Conservation (phyloP, 2,329 filamentous ascomycete species). For the Aspergillus sp. region DNA sequence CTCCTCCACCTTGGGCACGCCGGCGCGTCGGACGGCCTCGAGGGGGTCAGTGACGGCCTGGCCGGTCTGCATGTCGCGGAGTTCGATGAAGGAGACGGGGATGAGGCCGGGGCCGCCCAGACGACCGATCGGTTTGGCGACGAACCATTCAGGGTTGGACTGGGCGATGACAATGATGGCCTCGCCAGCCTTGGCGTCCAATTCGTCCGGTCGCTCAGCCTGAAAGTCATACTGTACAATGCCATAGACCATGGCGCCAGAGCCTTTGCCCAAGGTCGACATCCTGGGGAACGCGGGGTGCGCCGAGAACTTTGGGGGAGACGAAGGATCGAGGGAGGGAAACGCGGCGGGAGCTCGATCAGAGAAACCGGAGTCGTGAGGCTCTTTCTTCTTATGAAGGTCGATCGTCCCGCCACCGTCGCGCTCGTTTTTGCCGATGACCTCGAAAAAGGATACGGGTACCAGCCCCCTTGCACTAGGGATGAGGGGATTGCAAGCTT, state of each 20-base stretch:
- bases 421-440: constrained; percentile 85
- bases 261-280: constrained; percentile 51
- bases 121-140: constrained; percentile 96
- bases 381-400: constrained; percentile 54
- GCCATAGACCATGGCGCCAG: constrained; percentile 89
- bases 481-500: constrained; percentile 91
- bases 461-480: constrained; percentile 84
- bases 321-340: constrained; percentile 27
- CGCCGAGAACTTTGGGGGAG: constrained; percentile 16
- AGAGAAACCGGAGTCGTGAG: constrained; percentile 90
- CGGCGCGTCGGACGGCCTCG: constrained; percentile 82
- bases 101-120: constrained; percentile 95
- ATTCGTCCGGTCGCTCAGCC: constrained; percentile 90
- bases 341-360: constrained; percentile 49
- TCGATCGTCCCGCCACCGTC: constrained; percentile 73
- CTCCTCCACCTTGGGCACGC: constrained; percentile 92
- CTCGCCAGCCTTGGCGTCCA: constrained; percentile 92
- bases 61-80: constrained; percentile 88
- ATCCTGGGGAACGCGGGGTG: constrained; percentile 38
- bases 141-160: constrained; percentile 98
- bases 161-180: constrained; percentile 98
- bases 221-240: constrained; percentile 97
- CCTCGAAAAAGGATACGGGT: constrained; percentile 90
- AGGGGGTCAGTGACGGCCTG: constrained; percentile 76
- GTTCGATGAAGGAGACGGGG: constrained; percentile 94